These are phyloP conservation scores for Malassezia caprae DNA, from an alignment of 1,284 basidiomycete species.

Conservation along the genomic window DNA sequence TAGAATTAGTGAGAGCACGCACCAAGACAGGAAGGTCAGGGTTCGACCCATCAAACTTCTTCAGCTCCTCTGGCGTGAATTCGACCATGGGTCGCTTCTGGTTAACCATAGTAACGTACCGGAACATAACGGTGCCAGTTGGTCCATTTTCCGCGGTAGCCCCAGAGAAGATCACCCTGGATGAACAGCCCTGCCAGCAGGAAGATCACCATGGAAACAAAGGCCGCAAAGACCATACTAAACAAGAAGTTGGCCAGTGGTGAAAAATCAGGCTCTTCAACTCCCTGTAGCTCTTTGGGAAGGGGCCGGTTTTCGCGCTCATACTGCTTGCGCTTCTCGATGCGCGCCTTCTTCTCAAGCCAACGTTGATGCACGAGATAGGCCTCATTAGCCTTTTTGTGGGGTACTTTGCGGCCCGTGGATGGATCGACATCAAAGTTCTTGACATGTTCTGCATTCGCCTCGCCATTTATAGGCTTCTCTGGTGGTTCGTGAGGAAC, in stretches of 20 bases:
- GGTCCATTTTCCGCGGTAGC: constrained; percentile 41
- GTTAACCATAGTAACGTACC: constrained; percentile 19
- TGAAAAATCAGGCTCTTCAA: neutral
- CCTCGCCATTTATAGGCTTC: neutral
- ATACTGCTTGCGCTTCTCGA: constrained; percentile 19
- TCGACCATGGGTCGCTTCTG: constrained; percentile 51
- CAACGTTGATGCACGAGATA: constrained; percentile 39
- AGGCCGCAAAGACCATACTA: constrained; percentile 8
- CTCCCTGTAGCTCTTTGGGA: neutral
- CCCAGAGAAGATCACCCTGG: constrained; percentile 39
- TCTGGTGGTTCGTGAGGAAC: neutral
- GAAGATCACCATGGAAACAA: constrained; percentile 23
- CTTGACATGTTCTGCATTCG: neutral
- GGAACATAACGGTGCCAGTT: constrained; percentile 36
- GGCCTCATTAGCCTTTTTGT: constrained; percentile 39
- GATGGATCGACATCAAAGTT: constrained; percentile 35
- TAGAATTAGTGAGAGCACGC: neutral
- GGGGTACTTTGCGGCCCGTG: constrained; percentile 29
- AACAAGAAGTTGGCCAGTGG: constrained; percentile 9
- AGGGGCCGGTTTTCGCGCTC: constrained; percentile 1
- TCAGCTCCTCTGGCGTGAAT: constrained; percentile 63
- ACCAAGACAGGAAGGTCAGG: constrained; percentile 4
- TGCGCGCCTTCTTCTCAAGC: constrained; percentile 28
- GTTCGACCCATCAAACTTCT: constrained; percentile 61
- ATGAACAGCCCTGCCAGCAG: constrained; percentile 31